Evolutionary conservation across 768 basidiomycete genomes (phyloP).

Genomic region (Hemileccinum impolitum): DNA sequence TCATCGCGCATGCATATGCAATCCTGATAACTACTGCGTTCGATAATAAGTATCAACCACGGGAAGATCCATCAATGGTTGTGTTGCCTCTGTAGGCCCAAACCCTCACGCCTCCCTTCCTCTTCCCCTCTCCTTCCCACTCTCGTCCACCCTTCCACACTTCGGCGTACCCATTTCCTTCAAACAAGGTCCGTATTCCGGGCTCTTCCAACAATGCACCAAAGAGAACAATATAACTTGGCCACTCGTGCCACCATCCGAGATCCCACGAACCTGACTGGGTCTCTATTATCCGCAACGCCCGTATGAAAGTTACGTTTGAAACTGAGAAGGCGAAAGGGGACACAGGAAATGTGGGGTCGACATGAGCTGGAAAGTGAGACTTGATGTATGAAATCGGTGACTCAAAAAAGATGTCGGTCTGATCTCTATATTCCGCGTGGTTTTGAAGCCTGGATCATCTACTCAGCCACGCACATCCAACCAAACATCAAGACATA

Average conservation of each 20-base stretch:
- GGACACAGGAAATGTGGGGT: slow-evolving; percentile 64
- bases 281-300: slow-evolving; percentile 28
- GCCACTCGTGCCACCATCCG: slow-evolving; percentile 73
- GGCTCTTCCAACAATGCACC: slow-evolving; percentile 63
- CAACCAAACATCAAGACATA: slow-evolving; percentile 37
- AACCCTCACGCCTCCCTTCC: slow-evolving; percentile 66
- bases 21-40: neutral
- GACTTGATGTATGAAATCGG: slow-evolving; percentile 62
- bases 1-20: neutral
- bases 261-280: slow-evolving; percentile 21
- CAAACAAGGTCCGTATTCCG: slow-evolving; percentile 47
- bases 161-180: slow-evolving; percentile 57
- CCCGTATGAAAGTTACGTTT: slow-evolving; percentile 32
- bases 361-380: slow-evolving; percentile 64
- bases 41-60: neutral
- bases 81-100: slow-evolving; percentile 42
- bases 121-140: slow-evolving; percentile 61
- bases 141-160: slow-evolving; percentile 68
- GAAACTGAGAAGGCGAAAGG: slow-evolving; percentile 50
- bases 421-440: slow-evolving; percentile 70
- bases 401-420: slow-evolving; percentile 72
- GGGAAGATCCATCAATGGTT: neutral
- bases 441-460: slow-evolving; percentile 42
- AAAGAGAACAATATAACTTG: slow-evolving; percentile 79
- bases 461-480: slow-evolving; percentile 5